phyloP scores from a whole-genome alignment of 352 stramenopile species.

The Phytophthora gonapodyides region DNA sequence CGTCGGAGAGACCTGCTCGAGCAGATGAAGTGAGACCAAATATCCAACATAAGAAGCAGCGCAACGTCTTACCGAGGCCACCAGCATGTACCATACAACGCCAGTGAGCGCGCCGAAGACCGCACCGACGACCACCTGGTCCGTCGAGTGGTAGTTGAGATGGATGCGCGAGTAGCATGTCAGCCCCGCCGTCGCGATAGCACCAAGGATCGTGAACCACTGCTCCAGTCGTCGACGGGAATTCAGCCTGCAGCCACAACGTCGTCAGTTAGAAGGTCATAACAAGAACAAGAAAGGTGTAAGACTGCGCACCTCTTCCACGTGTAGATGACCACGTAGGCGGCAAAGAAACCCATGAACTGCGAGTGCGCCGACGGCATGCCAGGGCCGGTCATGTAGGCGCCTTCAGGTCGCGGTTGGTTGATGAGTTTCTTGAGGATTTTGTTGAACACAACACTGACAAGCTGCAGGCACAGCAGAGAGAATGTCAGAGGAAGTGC shows the following conservation, averaged over 20 bases:
- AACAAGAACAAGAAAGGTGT: not conserved
- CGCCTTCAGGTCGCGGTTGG: conserved; percentile 66
- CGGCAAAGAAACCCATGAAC: conserved; percentile 82
- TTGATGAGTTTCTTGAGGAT: conserved; percentile 80
- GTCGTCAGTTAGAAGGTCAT: conserved; percentile 3
- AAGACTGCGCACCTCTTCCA: conserved; percentile 45
- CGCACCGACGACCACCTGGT: conserved; percentile 70
- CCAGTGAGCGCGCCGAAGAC: conserved; percentile 52
- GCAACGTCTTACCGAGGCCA: conserved; percentile 31
- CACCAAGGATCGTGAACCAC: conserved; percentile 56
- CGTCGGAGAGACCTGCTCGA: conserved; percentile 45
- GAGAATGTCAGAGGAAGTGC: not conserved
- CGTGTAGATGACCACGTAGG: conserved; percentile 76
- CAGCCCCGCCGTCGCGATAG: conserved; percentile 45
- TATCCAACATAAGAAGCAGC: not conserved
- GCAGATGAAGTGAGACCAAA: not conserved
- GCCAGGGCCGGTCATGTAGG: conserved; percentile 62
- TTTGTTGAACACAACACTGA: conserved; percentile 79
- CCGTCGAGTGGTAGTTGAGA: conserved; percentile 76
- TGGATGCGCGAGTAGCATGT: conserved; percentile 79
- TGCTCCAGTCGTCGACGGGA: conserved; percentile 62
- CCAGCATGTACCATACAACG: conserved; percentile 56
- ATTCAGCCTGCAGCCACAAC: conserved; percentile 44
- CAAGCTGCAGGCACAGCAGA: conserved; percentile 37
- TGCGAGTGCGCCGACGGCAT: conserved; percentile 87